Percentiles rank a stretch among this genome's conserved stretches.
phyloP scores from a whole-genome alignment of 2,329 filamentous ascomycete genomes.

The Calonectria crousiana region DNA sequence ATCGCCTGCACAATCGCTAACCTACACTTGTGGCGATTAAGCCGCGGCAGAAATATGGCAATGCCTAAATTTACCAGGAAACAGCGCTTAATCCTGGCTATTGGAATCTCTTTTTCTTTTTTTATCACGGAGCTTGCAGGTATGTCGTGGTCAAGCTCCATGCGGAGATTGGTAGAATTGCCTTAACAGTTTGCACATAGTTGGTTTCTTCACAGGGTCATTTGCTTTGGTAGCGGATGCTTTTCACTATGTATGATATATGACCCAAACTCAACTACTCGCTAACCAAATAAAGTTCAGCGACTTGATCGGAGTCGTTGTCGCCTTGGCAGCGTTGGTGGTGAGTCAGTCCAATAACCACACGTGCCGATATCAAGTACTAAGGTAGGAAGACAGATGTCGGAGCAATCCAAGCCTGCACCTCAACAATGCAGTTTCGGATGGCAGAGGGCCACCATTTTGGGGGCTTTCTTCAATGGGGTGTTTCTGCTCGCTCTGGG shows the following conservation, averaged over 20 bases:
- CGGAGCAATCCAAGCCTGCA: slow-evolving; percentile 63
- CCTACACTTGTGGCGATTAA: background rate
- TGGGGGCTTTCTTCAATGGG: slow-evolving; percentile 86
- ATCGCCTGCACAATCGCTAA: background rate
- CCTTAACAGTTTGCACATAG: slow-evolving; percentile 47
- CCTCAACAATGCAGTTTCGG: slow-evolving; percentile 72
- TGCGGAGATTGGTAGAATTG: background rate
- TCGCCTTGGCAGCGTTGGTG: slow-evolving; percentile 73
- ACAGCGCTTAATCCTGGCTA: slow-evolving; percentile 60
- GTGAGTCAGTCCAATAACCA: slow-evolving; percentile 53
- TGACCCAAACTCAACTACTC: background rate
- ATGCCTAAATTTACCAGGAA: slow-evolving; percentile 48
- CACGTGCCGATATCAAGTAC: background rate
- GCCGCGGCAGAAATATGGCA: slow-evolving; percentile 25
- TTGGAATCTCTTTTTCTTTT: slow-evolving; percentile 63
- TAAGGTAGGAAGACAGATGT: slow-evolving; percentile 57
- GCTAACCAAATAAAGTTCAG: slow-evolving; percentile 65
- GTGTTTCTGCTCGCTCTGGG: slow-evolving; percentile 79
- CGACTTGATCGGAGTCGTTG: slow-evolving; percentile 76
- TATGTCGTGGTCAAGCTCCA: slow-evolving; percentile 40
- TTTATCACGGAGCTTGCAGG: slow-evolving; percentile 65
- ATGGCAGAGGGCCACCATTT: slow-evolving; percentile 80
- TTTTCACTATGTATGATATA: slow-evolving; percentile 77
- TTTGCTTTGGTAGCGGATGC: slow-evolving; percentile 81
- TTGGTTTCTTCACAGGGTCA: slow-evolving; percentile 78